Conservation (phyloP, 2,329 filamentous ascomycete genomes). For the Raffaelea albimanens region DNA sequence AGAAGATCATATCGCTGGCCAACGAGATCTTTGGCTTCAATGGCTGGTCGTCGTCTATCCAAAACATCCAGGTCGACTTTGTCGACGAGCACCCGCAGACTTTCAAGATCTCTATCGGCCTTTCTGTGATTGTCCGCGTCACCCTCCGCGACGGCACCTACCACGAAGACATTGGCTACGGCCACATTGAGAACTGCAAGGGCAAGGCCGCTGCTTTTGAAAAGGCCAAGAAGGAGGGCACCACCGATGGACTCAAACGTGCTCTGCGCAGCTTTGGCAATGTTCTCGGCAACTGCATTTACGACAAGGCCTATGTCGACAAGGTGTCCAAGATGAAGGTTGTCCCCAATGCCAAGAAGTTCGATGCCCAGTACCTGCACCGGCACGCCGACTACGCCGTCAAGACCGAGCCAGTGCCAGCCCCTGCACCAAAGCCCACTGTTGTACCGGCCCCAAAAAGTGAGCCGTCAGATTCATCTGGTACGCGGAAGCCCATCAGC, state of each 20-base stretch:
- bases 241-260: constrained; percentile 87
- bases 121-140: constrained; percentile 85
- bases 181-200: constrained; percentile 91
- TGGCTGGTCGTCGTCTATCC: constrained; percentile 93
- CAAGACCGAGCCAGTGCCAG: constrained; percentile 30
- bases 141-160: constrained; percentile 90
- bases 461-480: constrained; percentile 1
- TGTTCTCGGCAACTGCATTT: constrained; percentile 94
- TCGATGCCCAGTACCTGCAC: constrained; percentile 70
- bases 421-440: neutral
- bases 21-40: constrained; percentile 97
- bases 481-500: neutral
- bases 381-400: constrained; percentile 69
- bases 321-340: constrained; percentile 88
- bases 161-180: constrained; percentile 96
- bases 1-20: constrained; percentile 91
- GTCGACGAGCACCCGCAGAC: constrained; percentile 77
- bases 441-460: neutral
- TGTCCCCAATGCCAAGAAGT: constrained; percentile 48
- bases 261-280: constrained; percentile 89
- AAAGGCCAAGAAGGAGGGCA: constrained; percentile 97
- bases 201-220: constrained; percentile 94
- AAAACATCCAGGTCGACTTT: constrained; percentile 91
- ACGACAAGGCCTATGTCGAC: constrained; percentile 87
- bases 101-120: constrained; percentile 69